These are phyloP conservation scores for Diplogelasinospora grovesii DNA, from an alignment of 495 filamentous ascomycete species.

Conservation along the genomic window DNA sequence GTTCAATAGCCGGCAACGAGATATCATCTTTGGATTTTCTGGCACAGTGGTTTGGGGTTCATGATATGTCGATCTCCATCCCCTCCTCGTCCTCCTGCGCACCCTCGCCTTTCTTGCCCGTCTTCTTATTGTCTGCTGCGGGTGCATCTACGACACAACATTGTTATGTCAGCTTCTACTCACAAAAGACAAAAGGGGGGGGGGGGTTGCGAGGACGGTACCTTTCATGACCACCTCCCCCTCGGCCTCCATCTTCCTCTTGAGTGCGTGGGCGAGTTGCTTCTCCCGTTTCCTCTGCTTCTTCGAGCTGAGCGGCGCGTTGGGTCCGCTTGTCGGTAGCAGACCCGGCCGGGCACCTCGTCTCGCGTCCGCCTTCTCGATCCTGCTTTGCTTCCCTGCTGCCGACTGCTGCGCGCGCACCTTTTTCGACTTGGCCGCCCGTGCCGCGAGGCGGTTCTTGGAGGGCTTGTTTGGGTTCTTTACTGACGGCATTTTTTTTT, in stretches of 20 bases:
- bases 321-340: conserved; percentile 38
- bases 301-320: conserved; percentile 34
- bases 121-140: not conserved
- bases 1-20: too few relatives aligned
- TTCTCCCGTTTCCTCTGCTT: conserved; percentile 38
- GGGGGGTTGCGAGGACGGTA: too few relatives aligned
- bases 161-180: not conserved
- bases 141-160: not conserved
- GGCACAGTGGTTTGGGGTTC: not conserved
- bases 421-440: conserved; percentile 24
- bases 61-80: not conserved
- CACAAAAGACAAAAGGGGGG: conserved; percentile 4
- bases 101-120: too few relatives aligned
- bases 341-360: conserved; percentile 35
- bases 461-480: conserved; percentile 44
- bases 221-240: conserved; percentile 37
- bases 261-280: conserved; percentile 31
- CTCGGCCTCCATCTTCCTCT: conserved; percentile 34
- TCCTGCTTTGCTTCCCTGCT: conserved; percentile 13
- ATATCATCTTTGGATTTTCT: too few relatives aligned
- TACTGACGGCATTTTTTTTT: conserved; percentile 36
- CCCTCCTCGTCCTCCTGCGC: too few relatives aligned
- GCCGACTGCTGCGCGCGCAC: conserved; percentile 17
- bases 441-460: conserved; percentile 33
- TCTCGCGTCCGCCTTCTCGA: conserved; percentile 26